Base-by-base conservation (phyloP, 2,329 filamentous ascomycete genomes). In the Exophiala sp. region DNA sequence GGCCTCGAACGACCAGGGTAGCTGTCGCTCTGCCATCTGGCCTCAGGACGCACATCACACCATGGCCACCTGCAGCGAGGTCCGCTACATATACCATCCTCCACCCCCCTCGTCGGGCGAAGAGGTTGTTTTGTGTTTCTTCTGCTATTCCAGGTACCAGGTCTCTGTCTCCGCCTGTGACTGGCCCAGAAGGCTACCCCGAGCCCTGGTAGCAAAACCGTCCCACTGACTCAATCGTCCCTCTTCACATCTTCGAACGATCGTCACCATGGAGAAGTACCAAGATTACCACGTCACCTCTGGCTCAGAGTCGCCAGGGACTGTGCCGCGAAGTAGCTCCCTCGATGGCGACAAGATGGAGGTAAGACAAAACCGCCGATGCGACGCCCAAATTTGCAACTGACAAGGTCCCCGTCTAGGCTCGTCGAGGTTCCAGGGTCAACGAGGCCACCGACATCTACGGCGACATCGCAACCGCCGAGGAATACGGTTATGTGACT, bases 401-500 rank as follows among this genome's bases (percentile, higher is more conserved):
- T 51, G 22, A 46, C 47, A 14, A 35, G 16, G 35, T 19, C 18
- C 18, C 22, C 37, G 23, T 13, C 24, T 34, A 59, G 57, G 49
- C 52, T 21, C 55, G 55, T 30, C 45, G 43, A 46, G 55, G 52
- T 18, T 48, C 57, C 38, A 53, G 56, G 37, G 14, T 54, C 48
- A 57, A 59, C 18, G 76, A 79, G 62, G 76, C 75, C 34, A 70
- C 70, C 35, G 77, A 73, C 44, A 40, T 79, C 16, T 79, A 77
- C 61, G 76, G 76, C 39, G 70, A 77, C 56, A 59, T 74, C 32
- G 65, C 72, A 46, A 70, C 69, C 5, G 75, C 75, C 8, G 75
- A 60, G 42, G 52, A 60, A 43, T 59, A 58, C 39, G 63, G 63
- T 38, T 60, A 53, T 52, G 63, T 63, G 34, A 56, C 68, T 38